Evolutionary conservation across 2,329 filamentous ascomycete genomes (phyloP).

Genomic region (Claviceps sp.): DNA sequence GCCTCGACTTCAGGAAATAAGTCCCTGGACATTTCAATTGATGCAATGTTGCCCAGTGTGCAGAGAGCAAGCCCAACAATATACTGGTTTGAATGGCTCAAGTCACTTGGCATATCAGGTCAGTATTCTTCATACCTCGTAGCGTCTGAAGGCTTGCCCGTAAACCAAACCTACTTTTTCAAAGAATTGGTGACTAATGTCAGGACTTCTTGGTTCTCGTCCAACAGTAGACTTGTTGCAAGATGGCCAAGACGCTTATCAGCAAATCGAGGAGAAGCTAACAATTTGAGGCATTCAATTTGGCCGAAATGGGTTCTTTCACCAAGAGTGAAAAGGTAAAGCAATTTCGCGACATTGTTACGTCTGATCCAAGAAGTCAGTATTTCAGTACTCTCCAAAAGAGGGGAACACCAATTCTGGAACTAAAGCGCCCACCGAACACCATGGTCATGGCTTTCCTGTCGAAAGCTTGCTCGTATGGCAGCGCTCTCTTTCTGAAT

Average conservation of each 20-base stretch:
- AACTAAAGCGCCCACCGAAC: constrained; percentile 53
- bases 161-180: constrained; percentile 58
- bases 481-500: constrained; percentile 98
- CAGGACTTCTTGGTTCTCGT: constrained; percentile 97
- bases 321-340: constrained; percentile 95
- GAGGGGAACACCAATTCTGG: too few relatives aligned
- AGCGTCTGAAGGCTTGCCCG: neutral
- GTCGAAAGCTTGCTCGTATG: constrained; percentile 92
- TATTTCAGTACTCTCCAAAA: neutral
- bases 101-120: constrained; percentile 46
- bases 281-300: constrained; percentile 95
- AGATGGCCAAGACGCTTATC: constrained; percentile 94
- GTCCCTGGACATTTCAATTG: constrained; percentile 95
- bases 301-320: constrained; percentile 98
- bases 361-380: constrained; percentile 40
- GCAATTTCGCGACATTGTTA: constrained; percentile 96
- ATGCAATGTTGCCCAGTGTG: constrained; percentile 94
- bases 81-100: constrained; percentile 96
- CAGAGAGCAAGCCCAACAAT: constrained; percentile 93
- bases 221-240: constrained; percentile 87
- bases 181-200: constrained; percentile 95
- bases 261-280: constrained; percentile 92
- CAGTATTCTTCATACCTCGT: constrained; percentile 5
- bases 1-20: constrained; percentile 92
- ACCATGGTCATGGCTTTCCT: constrained; percentile 87